Evolutionary conservation across 768 basidiomycete species (phyloP).

Genomic region (Pulveroboletus sp.): DNA sequence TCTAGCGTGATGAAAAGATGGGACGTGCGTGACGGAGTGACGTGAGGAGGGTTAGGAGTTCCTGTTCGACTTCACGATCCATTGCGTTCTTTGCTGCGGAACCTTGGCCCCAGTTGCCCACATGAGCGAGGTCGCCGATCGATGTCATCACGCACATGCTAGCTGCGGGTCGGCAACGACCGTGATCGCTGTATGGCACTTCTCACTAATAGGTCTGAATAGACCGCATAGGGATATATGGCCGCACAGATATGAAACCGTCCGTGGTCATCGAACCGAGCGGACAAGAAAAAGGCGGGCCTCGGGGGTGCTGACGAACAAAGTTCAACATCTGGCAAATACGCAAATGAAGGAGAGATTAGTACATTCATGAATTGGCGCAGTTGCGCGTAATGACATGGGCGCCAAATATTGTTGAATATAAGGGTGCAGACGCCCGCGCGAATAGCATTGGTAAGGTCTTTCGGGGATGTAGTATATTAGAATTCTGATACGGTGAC

Average conservation of each 20-base stretch:
- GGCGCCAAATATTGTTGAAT: slow-evolving; percentile 11
- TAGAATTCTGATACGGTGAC: neutral
- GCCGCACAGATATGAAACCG: slow-evolving; percentile 11
- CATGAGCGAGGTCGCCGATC: neutral
- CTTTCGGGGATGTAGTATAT: slow-evolving; percentile 1
- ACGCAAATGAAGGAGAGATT: neutral
- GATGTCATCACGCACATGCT: neutral
- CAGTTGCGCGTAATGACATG: slow-evolving; percentile 16
- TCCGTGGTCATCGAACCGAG: neutral
- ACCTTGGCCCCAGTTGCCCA: neutral
- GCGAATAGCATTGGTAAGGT: slow-evolving; percentile 4
- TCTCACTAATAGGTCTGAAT: slow-evolving; percentile 1
- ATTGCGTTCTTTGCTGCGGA: neutral
- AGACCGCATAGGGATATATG: slow-evolving; percentile 12
- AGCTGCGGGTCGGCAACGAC: slow-evolving; percentile 11
- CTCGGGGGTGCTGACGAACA: slow-evolving; percentile 2
- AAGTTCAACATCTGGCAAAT: neutral
- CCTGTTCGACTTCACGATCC: neutral
- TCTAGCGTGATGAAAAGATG: neutral
- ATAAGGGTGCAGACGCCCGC: slow-evolving; percentile 5
- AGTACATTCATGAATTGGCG: slow-evolving; percentile 15
- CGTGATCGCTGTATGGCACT: slow-evolving; percentile 15
- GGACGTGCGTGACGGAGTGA: neutral
- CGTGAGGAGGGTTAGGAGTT: neutral
- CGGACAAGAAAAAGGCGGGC: neutral